Evolutionary conservation across 495 filamentous ascomycete genomes (phyloP), one percentile per base, ranked within the genome.

Genomic region (Xeromyces bisporus): DNA sequence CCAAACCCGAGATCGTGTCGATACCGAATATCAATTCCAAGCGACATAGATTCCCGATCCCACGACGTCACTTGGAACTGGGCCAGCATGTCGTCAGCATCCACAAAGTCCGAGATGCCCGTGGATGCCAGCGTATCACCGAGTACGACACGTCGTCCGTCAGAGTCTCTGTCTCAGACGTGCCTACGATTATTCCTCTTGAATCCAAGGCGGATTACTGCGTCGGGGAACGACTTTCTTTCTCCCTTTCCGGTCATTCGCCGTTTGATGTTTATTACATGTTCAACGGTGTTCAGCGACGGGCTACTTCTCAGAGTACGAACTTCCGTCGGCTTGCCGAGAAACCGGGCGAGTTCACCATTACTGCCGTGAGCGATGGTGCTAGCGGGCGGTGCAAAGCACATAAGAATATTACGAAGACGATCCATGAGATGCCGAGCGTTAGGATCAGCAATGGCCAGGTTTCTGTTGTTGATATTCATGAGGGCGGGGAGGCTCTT

Each of bases 221-320:
- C 57, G 86, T 96, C 18, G 89, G 89, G 29, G 87, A 97, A 45
- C 74, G 82, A 20, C 75, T 96, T 36, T 76, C 81, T 2, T 97
- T 89, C 57, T 77, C 80, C 0, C 71, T 97, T 11, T 80, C 82
- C 1, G 89, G 89, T 18, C 72, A 76, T 31, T 72, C 81, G 16
- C 89, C 89, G 2, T 97, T 96, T 58, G 77, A 84, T 14, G 75
- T 97, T 12, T 84, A 77, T 53, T 97, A 97, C 51, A 78, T 66
- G 15, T 97, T 96, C 53, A 67, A 86, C 29, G 77, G 74, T 18
- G 64, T 62, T 7, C 60, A 74, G 34, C 72, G 78, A 52, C 89
- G 80, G 46, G 89, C 89, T 26, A 71, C 73, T 20, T 77, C 80
- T 2, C 52, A 67, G 4, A 73, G 68, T 15, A 85, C 78, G 6